Evolutionary conservation across 1,284 basidiomycete genomes (phyloP).

Genomic region (Trichosporon sp.): DNA sequence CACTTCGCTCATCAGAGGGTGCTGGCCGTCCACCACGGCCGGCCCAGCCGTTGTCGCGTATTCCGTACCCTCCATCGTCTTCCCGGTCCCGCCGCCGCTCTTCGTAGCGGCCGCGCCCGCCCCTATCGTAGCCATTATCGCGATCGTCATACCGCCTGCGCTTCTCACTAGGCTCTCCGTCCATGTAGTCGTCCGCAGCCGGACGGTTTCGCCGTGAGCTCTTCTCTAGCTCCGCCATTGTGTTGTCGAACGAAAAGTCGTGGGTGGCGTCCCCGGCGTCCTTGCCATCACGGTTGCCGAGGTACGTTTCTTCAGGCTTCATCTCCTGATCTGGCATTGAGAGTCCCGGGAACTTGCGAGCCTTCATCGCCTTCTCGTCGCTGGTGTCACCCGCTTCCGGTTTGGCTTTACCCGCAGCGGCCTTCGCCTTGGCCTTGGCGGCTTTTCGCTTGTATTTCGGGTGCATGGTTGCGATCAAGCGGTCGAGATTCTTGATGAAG

Average conservation of each 20-base stretch:
- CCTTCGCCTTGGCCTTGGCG: conserved; percentile 47
- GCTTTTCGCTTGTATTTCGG: conserved; percentile 86
- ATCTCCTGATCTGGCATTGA: conserved; percentile 72
- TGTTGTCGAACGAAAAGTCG: conserved; percentile 61
- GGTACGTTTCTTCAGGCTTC: conserved; percentile 50
- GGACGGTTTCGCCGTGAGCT: conserved; percentile 54
- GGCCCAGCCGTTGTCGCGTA: conserved; percentile 26
- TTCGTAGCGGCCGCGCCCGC: conserved; percentile 15
- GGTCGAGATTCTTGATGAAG: conserved; percentile 86
- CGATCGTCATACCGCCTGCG: conserved; percentile 51
- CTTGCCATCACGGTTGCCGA: conserved; percentile 47
- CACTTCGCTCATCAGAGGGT: conserved; percentile 18
- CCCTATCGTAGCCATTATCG: conserved; percentile 51
- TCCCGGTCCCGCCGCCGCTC: conserved; percentile 20
- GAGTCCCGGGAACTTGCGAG: conserved; percentile 84
- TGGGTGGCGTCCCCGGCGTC: conserved; percentile 55
- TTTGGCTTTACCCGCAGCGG: conserved; percentile 31
- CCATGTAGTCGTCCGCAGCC: conserved; percentile 50
- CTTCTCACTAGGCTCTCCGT: conserved; percentile 53
- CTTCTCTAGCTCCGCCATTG: conserved; percentile 71
- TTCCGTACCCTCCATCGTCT: conserved; percentile 8
- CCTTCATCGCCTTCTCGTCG: conserved; percentile 65
- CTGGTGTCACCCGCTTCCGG: conserved; percentile 33
- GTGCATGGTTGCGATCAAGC: conserved; percentile 88
- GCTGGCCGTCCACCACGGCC: conserved; percentile 14